phyloP scores from a whole-genome alignment of 306 rosid genomes.

The Vigna hirtella region DNA sequence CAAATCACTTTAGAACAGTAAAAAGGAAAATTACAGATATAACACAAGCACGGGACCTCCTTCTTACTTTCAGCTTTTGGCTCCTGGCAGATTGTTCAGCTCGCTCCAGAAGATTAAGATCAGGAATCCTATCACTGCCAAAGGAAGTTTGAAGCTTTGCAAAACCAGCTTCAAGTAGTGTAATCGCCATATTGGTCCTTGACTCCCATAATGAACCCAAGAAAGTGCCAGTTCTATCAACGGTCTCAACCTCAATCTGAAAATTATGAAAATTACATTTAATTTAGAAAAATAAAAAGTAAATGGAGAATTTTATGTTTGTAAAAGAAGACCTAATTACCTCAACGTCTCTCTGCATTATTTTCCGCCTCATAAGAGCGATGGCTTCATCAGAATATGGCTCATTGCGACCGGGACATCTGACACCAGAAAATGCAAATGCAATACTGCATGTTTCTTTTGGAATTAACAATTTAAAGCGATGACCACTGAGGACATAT shows the following conservation, averaged over 20 bases:
- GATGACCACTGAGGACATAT: constrained; percentile 91
- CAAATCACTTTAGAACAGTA: constrained; percentile 36
- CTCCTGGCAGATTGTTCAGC: constrained; percentile 77
- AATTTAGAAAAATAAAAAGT: background rate
- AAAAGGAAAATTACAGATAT: constrained; percentile 23
- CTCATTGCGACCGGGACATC: constrained; percentile 89
- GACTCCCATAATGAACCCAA: constrained; percentile 94
- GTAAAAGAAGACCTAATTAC: constrained; percentile 46
- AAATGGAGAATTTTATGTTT: constrained; percentile 12
- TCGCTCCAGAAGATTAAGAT: constrained; percentile 76
- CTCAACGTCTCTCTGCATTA: constrained; percentile 95
- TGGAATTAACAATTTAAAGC: constrained; percentile 84
- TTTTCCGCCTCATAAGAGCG: constrained; percentile 83
- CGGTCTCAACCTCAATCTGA: constrained; percentile 89
- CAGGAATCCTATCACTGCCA: constrained; percentile 79
- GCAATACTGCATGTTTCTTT: constrained; percentile 94
- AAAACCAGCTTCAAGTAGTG: constrained; percentile 82
- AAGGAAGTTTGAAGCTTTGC: constrained; percentile 80
- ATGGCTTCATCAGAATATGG: constrained; percentile 87
- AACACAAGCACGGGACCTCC: constrained; percentile 12
- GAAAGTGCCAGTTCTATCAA: constrained; percentile 88
- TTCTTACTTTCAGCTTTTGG: constrained; percentile 76
- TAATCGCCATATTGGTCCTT: constrained; percentile 65
- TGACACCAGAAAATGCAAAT: constrained; percentile 80
- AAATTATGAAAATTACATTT: constrained; percentile 27